Base-by-base conservation (phyloP, 2,329 filamentous ascomycete genomes). In the Scedosporium dehoogii region DNA sequence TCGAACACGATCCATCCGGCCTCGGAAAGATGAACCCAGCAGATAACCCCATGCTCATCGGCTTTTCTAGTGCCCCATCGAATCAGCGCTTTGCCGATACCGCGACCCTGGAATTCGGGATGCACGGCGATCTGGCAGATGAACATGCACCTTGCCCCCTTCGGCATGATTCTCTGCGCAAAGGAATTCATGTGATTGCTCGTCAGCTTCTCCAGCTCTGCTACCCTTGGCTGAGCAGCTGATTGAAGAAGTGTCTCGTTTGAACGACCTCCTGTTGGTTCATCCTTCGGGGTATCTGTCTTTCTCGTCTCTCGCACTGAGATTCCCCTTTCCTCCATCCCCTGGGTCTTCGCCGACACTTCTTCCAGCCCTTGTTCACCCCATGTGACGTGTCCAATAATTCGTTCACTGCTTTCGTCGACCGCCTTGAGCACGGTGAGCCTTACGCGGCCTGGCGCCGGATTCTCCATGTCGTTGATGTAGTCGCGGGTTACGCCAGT, bases 21-120 rank as follows among this genome's bases (percentile, higher is more conserved):
- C 62, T 73, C 71, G 6, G 72, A 74, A 16, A 73, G 70, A 63
- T 74, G 71, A 57, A 73, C 73, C 73, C 73, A 74, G 41, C 68
- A 69, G 51, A 73, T 71, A 7, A 68, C 69, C 2, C 66, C 64
- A 33, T 67, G 60, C 5, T 66, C 60, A 56, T 74, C 72, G 58
- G 70, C 71, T 5, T 69, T 65, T 12, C 65, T 58, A 14, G 51
- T 55, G 12, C 51, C 51, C 51, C 51, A 55, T 6, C 4, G 23
- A 12, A 55, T 25, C 12, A 55, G 7, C 1, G 6, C 12, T 25
- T 55, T 55, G n/a, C 51, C 51, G 12, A 55, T n/a, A 23, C 51
- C 73, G 2, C 63, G 68, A 3, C 68, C 66, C 58, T 74, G 71
- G 53, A 66, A 68, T 3, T 63, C 63, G 3, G 73, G 73, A 16